phyloP scores from a whole-genome alignment of 2,329 filamentous ascomycete species.

The Claviceps monticola region DNA sequence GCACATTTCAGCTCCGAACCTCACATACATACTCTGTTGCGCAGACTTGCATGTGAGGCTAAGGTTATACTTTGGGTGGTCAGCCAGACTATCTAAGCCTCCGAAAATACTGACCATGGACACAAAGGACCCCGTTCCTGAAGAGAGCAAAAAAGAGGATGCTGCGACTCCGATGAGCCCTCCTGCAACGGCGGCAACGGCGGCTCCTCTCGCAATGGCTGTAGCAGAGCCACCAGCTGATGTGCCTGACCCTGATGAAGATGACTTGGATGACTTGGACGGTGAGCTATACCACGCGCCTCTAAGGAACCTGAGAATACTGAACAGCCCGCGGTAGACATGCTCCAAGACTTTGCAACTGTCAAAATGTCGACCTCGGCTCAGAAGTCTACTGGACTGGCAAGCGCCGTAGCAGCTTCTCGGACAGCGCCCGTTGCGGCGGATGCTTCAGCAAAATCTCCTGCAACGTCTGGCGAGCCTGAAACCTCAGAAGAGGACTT shows the following conservation, averaged over 20 bases:
- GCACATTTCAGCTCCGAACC: neutral
- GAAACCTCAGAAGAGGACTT: slow-evolving; percentile 61
- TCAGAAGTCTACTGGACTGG: slow-evolving; percentile 5
- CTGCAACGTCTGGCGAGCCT: slow-evolving; percentile 19
- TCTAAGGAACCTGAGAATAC: neutral
- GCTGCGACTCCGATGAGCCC: slow-evolving; percentile 10
- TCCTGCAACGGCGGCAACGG: slow-evolving; percentile 4
- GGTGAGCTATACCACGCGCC: slow-evolving; percentile 34
- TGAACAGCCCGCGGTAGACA: slow-evolving; percentile 41
- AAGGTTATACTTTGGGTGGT: neutral
- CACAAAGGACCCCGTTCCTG: slow-evolving; percentile 8
- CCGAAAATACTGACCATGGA: slow-evolving; percentile 8
- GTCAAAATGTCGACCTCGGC: slow-evolving; percentile 31
- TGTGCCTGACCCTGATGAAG: slow-evolving; percentile 81
- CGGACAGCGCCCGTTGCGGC: slow-evolving; percentile 21
- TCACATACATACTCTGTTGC: too few species aligned
- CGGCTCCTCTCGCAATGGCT: neutral
- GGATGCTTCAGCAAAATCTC: slow-evolving; percentile 12
- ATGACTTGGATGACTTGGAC: slow-evolving; percentile 83
- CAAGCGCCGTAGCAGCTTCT: slow-evolving; percentile 15
- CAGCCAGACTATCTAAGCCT: too few species aligned
- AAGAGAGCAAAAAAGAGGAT: slow-evolving; percentile 12
- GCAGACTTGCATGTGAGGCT: slow-evolving; percentile 8
- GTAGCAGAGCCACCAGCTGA: slow-evolving; percentile 15
- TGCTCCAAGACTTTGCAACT: slow-evolving; percentile 80